These are phyloP conservation scores for Collariella sp. DNA, from an alignment of 495 filamentous ascomycete genomes.

Conservation along the genomic window DNA sequence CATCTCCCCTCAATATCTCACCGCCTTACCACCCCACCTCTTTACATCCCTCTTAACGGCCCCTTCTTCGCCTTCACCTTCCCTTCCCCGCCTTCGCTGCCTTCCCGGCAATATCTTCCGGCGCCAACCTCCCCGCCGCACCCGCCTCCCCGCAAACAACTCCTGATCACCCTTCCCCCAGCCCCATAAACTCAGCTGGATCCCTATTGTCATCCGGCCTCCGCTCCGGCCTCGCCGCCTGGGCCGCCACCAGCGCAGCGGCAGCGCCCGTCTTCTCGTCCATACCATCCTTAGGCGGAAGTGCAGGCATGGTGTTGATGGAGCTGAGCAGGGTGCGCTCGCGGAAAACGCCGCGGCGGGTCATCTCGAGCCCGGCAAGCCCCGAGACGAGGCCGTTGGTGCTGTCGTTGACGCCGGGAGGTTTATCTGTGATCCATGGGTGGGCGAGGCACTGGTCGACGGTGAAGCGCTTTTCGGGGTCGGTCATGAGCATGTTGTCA, in stretches of 20 bases:
- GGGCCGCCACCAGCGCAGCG: slow-evolving; percentile 9
- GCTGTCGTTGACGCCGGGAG: slow-evolving; percentile 61
- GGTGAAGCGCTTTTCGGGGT: slow-evolving; percentile 72
- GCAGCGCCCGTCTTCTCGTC: slow-evolving; percentile 12
- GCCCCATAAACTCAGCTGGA: slow-evolving; percentile 65
- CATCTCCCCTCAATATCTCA: neutral
- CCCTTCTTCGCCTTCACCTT: slow-evolving; percentile 11
- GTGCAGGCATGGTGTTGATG: slow-evolving; percentile 61
- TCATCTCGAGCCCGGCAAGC: slow-evolving; percentile 73
- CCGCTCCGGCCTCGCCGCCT: slow-evolving; percentile 38
- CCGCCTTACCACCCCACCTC: neutral
- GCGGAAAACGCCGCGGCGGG: slow-evolving; percentile 64
- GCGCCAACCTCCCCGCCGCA: slow-evolving; percentile 46
- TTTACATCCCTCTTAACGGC: neutral
- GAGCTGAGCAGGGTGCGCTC: slow-evolving; percentile 79
- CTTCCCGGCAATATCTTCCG: slow-evolving; percentile 25
- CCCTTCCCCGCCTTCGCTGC: slow-evolving; percentile 22
- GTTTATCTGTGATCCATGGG: slow-evolving; percentile 66
- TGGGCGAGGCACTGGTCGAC: slow-evolving; percentile 87
- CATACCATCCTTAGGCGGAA: slow-evolving; percentile 57
- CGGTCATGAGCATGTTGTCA: slow-evolving; percentile 85
- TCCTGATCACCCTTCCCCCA: slow-evolving; percentile 78
- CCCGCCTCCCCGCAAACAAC: slow-evolving; percentile 63
- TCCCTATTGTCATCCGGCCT: slow-evolving; percentile 55
- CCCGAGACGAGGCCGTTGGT: slow-evolving; percentile 87